A percentile compares a stretch with the other conserved stretches of the same genome.
These are phyloP conservation scores for Oryza brachyantha DNA, from an alignment of 176 grass and related monocot species.

Conservation along the genomic window DNA sequence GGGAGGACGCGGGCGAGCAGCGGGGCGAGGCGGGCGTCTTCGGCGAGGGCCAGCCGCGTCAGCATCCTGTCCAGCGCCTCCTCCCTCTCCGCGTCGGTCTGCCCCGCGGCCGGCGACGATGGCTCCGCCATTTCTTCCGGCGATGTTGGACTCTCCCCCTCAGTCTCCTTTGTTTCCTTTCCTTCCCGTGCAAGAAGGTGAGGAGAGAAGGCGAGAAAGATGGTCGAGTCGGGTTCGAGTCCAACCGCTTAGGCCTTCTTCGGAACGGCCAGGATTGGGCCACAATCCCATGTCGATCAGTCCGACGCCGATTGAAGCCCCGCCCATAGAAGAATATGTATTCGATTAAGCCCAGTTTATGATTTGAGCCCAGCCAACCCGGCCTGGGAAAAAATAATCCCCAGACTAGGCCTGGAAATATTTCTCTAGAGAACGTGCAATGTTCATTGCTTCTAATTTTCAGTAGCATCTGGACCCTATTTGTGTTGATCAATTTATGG, in stretches of 20 bases:
- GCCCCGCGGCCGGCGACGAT: conserved; percentile 23
- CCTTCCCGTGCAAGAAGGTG: conserved; percentile 34
- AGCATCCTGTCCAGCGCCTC: conserved; percentile 81
- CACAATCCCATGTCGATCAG: too few relatives aligned
- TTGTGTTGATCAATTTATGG: too few relatives aligned
- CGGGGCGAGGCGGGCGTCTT: conserved; percentile 71
- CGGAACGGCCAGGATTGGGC: too few relatives aligned
- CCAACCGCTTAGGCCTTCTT: not conserved
- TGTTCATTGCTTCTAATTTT: too few relatives aligned
- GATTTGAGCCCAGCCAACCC: too few relatives aligned
- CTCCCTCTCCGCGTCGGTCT: conserved; percentile 67
- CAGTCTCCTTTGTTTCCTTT: conserved; percentile 27
- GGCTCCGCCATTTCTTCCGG: conserved; percentile 51
- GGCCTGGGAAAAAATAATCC: too few relatives aligned
- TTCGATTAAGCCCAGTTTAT: too few relatives aligned
- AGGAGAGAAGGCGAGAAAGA: not conserved
- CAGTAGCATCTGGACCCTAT: too few relatives aligned
- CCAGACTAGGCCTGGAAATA: too few relatives aligned
- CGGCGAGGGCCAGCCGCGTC: conserved; percentile 77
- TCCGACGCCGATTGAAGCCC: too few relatives aligned
- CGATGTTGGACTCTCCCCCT: conserved; percentile 17
- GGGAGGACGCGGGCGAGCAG: conserved; percentile 74
- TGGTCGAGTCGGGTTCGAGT: not conserved
- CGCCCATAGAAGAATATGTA: too few relatives aligned
- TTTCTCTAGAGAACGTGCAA: too few relatives aligned